Evolutionary conservation across 202 grass and related monocot species (phyloP), one percentile per base, ranked within the genome.

Genomic region (Cymbopogon flexuosus): DNA sequence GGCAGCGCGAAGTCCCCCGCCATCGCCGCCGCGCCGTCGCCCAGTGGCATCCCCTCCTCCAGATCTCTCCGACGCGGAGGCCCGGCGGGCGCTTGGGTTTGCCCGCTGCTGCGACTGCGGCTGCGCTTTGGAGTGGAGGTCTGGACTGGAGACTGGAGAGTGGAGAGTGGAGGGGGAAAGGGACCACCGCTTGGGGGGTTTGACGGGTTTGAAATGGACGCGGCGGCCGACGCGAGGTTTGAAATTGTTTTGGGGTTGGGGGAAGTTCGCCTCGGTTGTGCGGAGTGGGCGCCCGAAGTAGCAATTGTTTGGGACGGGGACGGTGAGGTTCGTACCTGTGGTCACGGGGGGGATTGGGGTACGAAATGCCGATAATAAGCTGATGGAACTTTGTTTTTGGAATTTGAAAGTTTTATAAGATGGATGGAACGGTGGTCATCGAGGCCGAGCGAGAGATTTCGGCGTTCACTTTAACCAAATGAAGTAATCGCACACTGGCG

Each of bases 1-100:
- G 95, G 86, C 37, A 98, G 90, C 61, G 78, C 51, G 83, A 90
- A 91, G 42, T 89, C 86, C 45, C 51, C 80, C 19, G 47, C 13
- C 67, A 21, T 49, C 51, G 18, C 14, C 75, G 39, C 65, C 52
- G 62, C 75, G 7, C 34, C 89, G 66, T 69, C 85, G 51, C 76
- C 54, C 60, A 60, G 61, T 23, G 73, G 72, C 90, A 72, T 79
- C 42, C 21, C 40, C 54, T 11, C 51, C 33, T 10, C 43, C 56
- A 15, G 80, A 79, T 88, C 86, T 90, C 61, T 70, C 68, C 30
- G 30, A 33, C 64, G 45, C 65, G 6, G 12, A 39, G 4, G 65
- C 0, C 36, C 54, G 30, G 51, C 62, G 29, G 70, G 64, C 31
- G 82, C 77, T 59, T 84, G 82, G 82, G 64, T 65, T 77, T 68